Conservation (phyloP, 164 flowering plant genomes). For the Hamamelis virginiana region DNA sequence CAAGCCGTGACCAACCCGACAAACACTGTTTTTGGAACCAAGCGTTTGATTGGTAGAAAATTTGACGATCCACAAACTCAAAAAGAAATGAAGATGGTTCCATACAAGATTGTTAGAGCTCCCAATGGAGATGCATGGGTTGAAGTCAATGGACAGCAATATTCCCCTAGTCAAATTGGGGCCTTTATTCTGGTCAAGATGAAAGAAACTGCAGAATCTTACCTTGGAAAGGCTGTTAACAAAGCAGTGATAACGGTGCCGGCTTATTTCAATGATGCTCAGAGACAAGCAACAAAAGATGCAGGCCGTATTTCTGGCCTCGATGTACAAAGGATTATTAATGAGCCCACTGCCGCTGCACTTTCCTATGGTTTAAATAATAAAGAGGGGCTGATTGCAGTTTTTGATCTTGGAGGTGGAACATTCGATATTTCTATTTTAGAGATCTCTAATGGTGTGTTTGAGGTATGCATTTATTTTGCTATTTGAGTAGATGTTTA, state of each 20-base stretch:
- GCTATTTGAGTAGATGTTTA: not conserved
- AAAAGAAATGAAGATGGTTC: constrained; percentile 80
- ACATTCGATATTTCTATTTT: constrained; percentile 77
- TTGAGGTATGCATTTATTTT: constrained; percentile 45
- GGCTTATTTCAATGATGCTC: constrained; percentile 84
- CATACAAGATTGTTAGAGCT: constrained; percentile 61
- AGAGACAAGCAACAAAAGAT: constrained; percentile 80
- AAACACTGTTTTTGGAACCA: constrained; percentile 67
- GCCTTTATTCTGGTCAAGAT: constrained; percentile 67
- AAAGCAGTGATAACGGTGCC: constrained; percentile 81
- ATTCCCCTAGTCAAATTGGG: constrained; percentile 69
- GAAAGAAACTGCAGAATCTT: constrained; percentile 77
- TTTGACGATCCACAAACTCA: constrained; percentile 70
- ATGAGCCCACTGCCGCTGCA: constrained; percentile 82
- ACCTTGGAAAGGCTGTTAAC: constrained; percentile 51
- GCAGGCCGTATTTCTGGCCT: constrained; percentile 78
- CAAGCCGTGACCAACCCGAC: constrained; percentile 77
- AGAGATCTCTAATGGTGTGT: constrained; percentile 74
- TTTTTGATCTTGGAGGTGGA: constrained; percentile 79
- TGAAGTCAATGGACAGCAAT: constrained; percentile 64
- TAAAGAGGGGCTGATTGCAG: constrained; percentile 75
- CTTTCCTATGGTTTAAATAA: constrained; percentile 75
- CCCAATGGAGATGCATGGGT: constrained; percentile 87
- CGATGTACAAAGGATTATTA: constrained; percentile 71
- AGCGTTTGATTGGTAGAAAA: constrained; percentile 63